Base-by-base conservation (phyloP, 139 green algal genomes). In the Parachlorella kessleri region DNA sequence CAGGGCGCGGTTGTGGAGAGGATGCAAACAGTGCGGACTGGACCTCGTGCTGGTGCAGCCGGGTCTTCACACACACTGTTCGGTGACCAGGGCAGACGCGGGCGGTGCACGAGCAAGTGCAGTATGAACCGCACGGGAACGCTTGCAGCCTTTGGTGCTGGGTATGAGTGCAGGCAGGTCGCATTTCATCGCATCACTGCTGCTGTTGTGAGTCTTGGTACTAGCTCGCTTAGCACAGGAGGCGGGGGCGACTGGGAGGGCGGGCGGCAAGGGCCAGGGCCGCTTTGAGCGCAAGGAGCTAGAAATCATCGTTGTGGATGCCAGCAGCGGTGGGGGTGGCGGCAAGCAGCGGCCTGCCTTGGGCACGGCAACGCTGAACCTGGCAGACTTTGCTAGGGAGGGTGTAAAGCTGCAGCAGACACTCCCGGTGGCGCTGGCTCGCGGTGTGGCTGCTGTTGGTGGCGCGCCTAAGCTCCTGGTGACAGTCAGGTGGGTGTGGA, bases 391-490 rank as follows among this genome's bases (percentile, higher is more conserved):
- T 75, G 75, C 75, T 1, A 21, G 63, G 24, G 10, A n/a, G 3
- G 26, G 26, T 6, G 55, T 53, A 2, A 66, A 66, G 26, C 35
- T 48, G 73, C 75, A 81, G 48, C 42, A 81, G 42, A 36, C 64
- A 1, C 40, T 80, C 9, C 32, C 48, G 36, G 6, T 81, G 64
- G 26, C 35, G 10, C 26, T 39, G 3, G 7, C 48, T 0, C 40
- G 36, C 33, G 66, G 42, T 6, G 69, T n/a, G 3, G n/a, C 69
- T 3, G 8, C 40, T 14, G 63, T 68, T 7, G 28, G 1, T 4
- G 72, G 33, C 21, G n/a, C 53, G 1, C 53, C 72, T 28, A 77
- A 77, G 48, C 75, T 81, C 48, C 75, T 81, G 42, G 30, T 81
- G 9, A 75, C 75, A 10, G 55, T 81, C 35, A 35, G 42, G 66